Evolutionary conservation across 1,139 yeast species (phyloP).

Genomic region (Geotrichum phurueaensis): DNA sequence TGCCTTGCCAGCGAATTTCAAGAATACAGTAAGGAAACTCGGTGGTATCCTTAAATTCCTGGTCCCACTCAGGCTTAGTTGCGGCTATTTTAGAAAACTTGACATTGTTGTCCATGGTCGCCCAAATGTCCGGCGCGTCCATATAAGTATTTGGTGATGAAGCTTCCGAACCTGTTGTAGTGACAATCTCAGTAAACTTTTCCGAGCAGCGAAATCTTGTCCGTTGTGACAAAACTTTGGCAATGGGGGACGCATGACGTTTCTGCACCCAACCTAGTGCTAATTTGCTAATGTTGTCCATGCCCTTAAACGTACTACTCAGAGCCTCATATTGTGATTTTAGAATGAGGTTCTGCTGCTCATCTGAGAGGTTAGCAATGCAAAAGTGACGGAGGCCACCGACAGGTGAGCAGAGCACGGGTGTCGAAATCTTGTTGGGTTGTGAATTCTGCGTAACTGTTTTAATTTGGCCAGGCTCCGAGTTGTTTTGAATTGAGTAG

Average conservation of each 20-base stretch:
- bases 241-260: conserved; percentile 13
- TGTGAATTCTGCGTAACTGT: conserved; percentile 23
- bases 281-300: conserved; percentile 30
- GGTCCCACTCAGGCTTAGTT: conserved; percentile 8
- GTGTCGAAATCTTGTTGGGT: conserved; percentile 16
- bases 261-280: conserved; percentile 31
- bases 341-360: conserved; percentile 31
- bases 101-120: conserved; percentile 44
- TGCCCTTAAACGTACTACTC: conserved; percentile 19
- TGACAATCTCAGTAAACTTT: neutral
- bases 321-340: conserved; percentile 22
- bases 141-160: conserved; percentile 17
- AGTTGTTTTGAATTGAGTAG: conserved; percentile 19
- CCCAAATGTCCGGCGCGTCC: conserved; percentile 33
- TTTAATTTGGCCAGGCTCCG: conserved; percentile 39
- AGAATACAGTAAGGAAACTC: conserved; percentile 45
- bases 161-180: conserved; percentile 11
- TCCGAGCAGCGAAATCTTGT: conserved; percentile 14
- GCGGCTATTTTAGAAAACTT: conserved; percentile 37
- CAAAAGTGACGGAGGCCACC: conserved; percentile 49
- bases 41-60: conserved; percentile 30
- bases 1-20: conserved; percentile 43
- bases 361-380: conserved; percentile 32
- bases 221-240: conserved; percentile 11
- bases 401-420: conserved; percentile 42